These are phyloP conservation scores for Boletus rubescentipes DNA, from an alignment of 768 basidiomycete species.

Conservation along the genomic window DNA sequence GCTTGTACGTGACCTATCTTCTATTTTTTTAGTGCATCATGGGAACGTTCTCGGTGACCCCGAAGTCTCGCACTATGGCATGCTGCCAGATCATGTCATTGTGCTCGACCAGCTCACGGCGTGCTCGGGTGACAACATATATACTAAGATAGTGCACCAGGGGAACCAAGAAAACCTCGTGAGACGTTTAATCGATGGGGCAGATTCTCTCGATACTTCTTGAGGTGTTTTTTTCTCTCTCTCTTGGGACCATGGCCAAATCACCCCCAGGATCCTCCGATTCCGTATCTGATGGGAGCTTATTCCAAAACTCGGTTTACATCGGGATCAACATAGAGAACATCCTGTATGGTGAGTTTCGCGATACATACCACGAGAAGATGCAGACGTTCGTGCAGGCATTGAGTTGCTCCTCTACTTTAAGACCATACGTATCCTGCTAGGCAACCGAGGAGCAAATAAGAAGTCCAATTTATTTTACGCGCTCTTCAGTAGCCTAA, in stretches of 20 bases:
- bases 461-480: conserved; percentile 17
- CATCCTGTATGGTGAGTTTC: conserved; percentile 22
- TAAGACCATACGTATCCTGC: conserved; percentile 16
- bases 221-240: background rate
- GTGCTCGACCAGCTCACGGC: no score
- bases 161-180: background rate
- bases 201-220: background rate
- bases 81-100: no score
- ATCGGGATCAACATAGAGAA: conserved; percentile 18
- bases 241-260: background rate
- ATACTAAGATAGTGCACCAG: no score
- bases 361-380: no score
- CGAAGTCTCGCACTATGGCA: no score
- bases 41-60: no score
- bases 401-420: conserved; percentile 26
- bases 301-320: conserved; percentile 13
- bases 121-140: no score
- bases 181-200: background rate
- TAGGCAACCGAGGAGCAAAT: background rate
- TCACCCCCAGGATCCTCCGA: no score
- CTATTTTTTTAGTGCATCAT: no score
- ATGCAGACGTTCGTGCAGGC: conserved; percentile 7
- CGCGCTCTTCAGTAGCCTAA: conserved; percentile 24
- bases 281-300: background rate
- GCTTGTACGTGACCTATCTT: no score